phyloP scores from a whole-genome alignment of 2,329 filamentous ascomycete species.

The Hortaea sp. region DNA sequence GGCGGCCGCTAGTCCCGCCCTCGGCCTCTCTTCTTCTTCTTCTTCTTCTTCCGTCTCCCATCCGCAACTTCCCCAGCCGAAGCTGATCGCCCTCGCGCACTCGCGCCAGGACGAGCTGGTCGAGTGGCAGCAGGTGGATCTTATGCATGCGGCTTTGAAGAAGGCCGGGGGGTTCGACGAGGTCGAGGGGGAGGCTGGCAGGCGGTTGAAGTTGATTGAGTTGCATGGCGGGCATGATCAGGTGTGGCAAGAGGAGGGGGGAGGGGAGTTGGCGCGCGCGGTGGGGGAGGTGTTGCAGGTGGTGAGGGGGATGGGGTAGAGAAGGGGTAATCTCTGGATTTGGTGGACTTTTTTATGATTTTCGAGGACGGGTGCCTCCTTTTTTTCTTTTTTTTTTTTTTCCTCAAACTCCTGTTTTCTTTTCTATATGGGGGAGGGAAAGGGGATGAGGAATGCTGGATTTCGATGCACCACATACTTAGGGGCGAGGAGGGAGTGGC shows the following conservation, averaged over 20 bases:
- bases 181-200: constrained; percentile 15
- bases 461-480: too few species aligned
- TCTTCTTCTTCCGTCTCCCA: constrained; percentile 5
- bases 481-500: too few species aligned
- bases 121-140: constrained; percentile 47
- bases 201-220: constrained; percentile 33
- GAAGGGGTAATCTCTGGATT: constrained; percentile 1
- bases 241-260: constrained; percentile 51
- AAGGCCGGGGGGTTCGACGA: constrained; percentile 30
- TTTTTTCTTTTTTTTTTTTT: too few species aligned
- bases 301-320: too few species aligned
- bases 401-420: too few species aligned
- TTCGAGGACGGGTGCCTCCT: too few species aligned
- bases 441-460: too few species aligned
- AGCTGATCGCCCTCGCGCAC: constrained; percentile 34
- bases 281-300: constrained; percentile 16
- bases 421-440: too few species aligned
- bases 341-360: too few species aligned
- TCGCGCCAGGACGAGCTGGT: constrained; percentile 41
- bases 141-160: constrained; percentile 43
- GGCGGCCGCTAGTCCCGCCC: constrained; percentile 47
- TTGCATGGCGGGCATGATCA: constrained; percentile 52
- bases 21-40: constrained; percentile 6
- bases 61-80: not conserved
- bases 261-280: constrained; percentile 43